These are phyloP conservation scores for Tympanopsis confertula DNA, from an alignment of 2,329 filamentous ascomycete genomes.

Conservation along the genomic window DNA sequence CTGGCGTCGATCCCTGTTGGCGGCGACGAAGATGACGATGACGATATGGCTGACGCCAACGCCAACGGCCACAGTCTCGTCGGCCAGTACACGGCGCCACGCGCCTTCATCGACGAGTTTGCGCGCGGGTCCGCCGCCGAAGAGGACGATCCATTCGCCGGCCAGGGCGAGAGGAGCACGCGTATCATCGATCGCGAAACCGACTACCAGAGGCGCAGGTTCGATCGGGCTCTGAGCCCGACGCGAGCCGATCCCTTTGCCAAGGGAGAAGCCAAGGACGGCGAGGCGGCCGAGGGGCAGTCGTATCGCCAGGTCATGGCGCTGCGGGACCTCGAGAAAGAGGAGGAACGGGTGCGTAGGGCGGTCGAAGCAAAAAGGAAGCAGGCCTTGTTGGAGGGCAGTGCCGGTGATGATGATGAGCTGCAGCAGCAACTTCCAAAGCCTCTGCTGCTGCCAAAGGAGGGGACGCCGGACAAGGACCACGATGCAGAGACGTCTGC, in stretches of 20 bases:
- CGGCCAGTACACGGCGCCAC: conserved; percentile 90
- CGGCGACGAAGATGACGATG: conserved; percentile 55
- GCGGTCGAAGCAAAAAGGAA: neutral
- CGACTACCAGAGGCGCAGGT: conserved; percentile 92
- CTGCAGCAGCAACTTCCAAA: conserved; percentile 46
- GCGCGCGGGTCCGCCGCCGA: conserved; percentile 74
- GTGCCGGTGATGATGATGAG: conserved; percentile 42
- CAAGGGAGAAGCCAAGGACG: conserved; percentile 25
- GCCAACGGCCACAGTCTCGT: conserved; percentile 69
- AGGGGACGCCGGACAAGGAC: conserved; percentile 43
- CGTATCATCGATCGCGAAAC: conserved; percentile 88
- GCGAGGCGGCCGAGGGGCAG: conserved; percentile 57
- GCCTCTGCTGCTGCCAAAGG: conserved; percentile 63
- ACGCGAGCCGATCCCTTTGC: conserved; percentile 79
- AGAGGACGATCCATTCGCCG: conserved; percentile 80
- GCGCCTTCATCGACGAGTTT: conserved; percentile 87
- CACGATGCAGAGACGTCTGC: conserved; percentile 50
- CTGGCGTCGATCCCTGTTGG: conserved; percentile 75
- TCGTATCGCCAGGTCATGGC: conserved; percentile 90
- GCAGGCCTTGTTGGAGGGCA: conserved; percentile 55
- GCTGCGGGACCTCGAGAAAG: conserved; percentile 76
- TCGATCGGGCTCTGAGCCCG: conserved; percentile 76
- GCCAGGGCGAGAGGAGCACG: conserved; percentile 73
- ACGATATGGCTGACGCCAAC: conserved; percentile 65
- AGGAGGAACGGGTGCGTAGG: conserved; percentile 52